Percentiles rank a stretch among this genome's conserved stretches.
Evolutionary conservation across 164 flowering plant genomes (phyloP).

Genomic region (Chimonanthus salicifolius): DNA sequence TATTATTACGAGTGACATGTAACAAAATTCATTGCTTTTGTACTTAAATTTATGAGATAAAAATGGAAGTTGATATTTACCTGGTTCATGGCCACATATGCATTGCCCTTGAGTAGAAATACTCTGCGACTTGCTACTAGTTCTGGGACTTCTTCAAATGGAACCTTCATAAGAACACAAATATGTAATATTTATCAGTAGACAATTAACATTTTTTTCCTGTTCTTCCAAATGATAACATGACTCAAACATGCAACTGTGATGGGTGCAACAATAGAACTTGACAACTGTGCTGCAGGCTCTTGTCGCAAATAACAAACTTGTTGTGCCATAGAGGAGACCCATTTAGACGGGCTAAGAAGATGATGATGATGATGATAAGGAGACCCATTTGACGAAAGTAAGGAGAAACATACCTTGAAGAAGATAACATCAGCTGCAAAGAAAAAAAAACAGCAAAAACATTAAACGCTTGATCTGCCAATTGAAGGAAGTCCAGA

Average conservation of each 20-base stretch:
- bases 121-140: constrained; percentile 81
- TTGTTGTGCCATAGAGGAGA: background rate
- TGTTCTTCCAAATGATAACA: no score
- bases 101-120: constrained; percentile 58
- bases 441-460: constrained; percentile 17
- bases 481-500: background rate
- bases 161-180: constrained; percentile 48
- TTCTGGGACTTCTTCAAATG: constrained; percentile 96
- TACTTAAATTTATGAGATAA: background rate
- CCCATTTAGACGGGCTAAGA: background rate
- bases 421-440: constrained; percentile 71
- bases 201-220: background rate
- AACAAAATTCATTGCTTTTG: background rate
- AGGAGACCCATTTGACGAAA: background rate
- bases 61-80: constrained; percentile 24
- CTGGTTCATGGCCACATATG: constrained; percentile 86
- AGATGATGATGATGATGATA: no score
- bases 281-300: no score
- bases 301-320: background rate
- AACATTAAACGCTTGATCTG: constrained; percentile 4
- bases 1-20: background rate
- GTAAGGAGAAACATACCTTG: constrained; percentile 41
- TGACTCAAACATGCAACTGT: no score
- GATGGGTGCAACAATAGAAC: no score
- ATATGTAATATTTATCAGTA: background rate